Percentiles rank a stretch among this genome's conserved stretches.
Conservation (phyloP, 1,284 basidiomycete genomes). For the Singerocomus rubriflavus region DNA sequence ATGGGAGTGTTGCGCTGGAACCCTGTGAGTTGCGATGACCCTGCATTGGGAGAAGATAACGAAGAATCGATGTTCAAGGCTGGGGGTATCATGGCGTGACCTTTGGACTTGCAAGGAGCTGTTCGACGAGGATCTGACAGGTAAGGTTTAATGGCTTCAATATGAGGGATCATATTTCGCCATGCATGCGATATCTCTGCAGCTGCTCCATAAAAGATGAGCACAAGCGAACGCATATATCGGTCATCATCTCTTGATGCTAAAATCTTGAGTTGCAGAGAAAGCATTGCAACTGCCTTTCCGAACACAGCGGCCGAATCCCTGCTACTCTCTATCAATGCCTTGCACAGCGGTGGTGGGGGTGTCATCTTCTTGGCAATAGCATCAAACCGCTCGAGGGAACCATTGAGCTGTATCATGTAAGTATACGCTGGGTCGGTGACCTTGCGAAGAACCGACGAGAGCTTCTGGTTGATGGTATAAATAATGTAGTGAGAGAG, state of each 20-base stretch:
- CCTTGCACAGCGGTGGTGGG: conserved; percentile 72
- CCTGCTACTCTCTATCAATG: conserved; percentile 79
- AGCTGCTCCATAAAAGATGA: conserved; percentile 88
- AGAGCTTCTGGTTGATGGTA: conserved; percentile 83
- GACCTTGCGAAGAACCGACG: conserved; percentile 78
- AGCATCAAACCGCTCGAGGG: conserved; percentile 91
- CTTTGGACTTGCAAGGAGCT: conserved; percentile 27
- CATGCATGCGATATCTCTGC: conserved; percentile 89
- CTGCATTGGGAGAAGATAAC: conserved; percentile 20
- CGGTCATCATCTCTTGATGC: conserved; percentile 79
- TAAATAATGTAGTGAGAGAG: conserved; percentile 88
- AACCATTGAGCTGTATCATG: conserved; percentile 82
- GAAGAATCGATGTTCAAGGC: conserved; percentile 17
- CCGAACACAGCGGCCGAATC: conserved; percentile 86
- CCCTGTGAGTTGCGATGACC: conserved; percentile 23
- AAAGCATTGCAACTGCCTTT: conserved; percentile 82
- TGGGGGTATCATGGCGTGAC: conserved; percentile 14
- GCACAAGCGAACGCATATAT: conserved; percentile 83
- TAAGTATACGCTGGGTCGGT: conserved; percentile 83
- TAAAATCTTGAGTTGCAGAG: conserved; percentile 78
- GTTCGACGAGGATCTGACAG: conserved; percentile 47
- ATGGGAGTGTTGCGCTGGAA: conserved; percentile 30
- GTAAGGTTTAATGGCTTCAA: conserved; percentile 68
- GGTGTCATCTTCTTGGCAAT: conserved; percentile 69
- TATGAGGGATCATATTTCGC: conserved; percentile 73